Percentiles rank a stretch among this genome's conserved stretches.
These are phyloP conservation scores for Dionaea muscipula DNA, from an alignment of 179 eudicot species.

Conservation along the genomic window DNA sequence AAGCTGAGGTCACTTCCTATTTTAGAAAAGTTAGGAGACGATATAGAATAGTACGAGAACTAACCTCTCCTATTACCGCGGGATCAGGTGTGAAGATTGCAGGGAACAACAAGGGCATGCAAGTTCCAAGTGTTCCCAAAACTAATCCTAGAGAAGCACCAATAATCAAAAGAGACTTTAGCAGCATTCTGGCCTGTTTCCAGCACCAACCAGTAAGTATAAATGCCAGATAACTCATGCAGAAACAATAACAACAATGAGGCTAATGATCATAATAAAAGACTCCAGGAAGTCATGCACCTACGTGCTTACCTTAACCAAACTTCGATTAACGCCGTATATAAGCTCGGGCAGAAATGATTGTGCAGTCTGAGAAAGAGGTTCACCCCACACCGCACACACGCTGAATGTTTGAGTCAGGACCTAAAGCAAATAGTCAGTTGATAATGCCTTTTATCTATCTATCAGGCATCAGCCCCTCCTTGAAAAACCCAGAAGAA, in stretches of 20 bases:
- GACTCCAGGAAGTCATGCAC: not conserved
- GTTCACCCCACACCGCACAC: constrained; percentile 88
- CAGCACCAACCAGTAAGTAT: constrained; percentile 1
- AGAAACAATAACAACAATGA: no score
- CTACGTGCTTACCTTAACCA: constrained; percentile 40
- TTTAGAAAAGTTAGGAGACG: no score
- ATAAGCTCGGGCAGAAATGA: constrained; percentile 95
- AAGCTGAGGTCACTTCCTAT: not conserved
- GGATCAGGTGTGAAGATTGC: constrained; percentile 66
- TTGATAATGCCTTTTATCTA: not conserved
- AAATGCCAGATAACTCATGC: constrained; percentile 1
- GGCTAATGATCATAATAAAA: no score
- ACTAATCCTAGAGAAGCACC: constrained; percentile 55
- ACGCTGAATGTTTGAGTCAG: constrained; percentile 58
- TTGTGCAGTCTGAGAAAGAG: constrained; percentile 94
- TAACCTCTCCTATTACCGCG: constrained; percentile 59
- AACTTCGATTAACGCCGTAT: constrained; percentile 64
- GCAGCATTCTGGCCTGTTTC: constrained; percentile 59
- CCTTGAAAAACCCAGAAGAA: not conserved
- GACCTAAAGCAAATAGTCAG: constrained; percentile 34
- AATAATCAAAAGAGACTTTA: constrained; percentile 73
- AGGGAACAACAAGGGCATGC: constrained; percentile 74
- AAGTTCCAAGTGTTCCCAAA: constrained; percentile 58
- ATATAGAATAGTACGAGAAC: constrained; percentile 5
- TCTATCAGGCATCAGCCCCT: not conserved